Percentiles rank a stretch among this genome's conserved stretches.
phyloP scores from a whole-genome alignment of 1,284 basidiomycete genomes.

The Takashimella koratensis region DNA sequence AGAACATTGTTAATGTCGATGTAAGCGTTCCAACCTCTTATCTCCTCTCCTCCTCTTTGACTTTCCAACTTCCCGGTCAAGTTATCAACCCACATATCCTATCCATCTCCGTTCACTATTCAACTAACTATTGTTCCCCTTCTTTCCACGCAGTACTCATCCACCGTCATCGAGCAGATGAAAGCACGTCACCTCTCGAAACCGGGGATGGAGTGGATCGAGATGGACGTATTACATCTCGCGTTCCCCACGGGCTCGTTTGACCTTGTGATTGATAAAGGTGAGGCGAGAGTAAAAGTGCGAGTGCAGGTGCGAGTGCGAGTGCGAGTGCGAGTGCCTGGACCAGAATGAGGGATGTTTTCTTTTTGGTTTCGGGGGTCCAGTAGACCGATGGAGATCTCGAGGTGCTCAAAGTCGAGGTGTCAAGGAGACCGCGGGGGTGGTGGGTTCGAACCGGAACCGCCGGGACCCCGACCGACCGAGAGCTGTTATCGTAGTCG shows the following conservation, averaged over 20 bases:
- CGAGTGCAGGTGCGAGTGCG: no score
- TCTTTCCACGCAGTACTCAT: slow-evolving; percentile 86
- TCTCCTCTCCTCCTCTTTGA: not conserved
- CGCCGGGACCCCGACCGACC: not conserved
- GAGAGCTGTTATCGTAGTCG: not conserved
- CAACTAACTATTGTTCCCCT: no score
- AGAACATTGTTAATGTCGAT: slow-evolving; percentile 77
- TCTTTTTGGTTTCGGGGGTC: no score
- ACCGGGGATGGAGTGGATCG: slow-evolving; percentile 78
- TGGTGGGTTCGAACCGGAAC: not conserved
- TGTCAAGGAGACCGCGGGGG: no score
- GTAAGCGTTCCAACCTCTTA: slow-evolving; percentile 51
- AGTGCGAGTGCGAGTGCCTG: not conserved
- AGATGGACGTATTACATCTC: slow-evolving; percentile 80
- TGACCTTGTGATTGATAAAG: slow-evolving; percentile 88
- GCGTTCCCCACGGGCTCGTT: slow-evolving; percentile 65
- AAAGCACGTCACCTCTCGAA: slow-evolving; percentile 57
- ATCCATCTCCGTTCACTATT: no score
- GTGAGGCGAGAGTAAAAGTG: no score
- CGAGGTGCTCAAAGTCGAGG: no score
- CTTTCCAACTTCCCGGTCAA: no score
- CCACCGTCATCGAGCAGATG: slow-evolving; percentile 79
- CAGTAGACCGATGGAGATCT: no score
- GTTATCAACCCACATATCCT: no score
- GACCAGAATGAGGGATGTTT: not conserved